Evolutionary conservation across 371 early-diverging fungal genomes (phyloP), one percentile per base, ranked within the genome.

Genomic region (Apophysomyces ossiformis): DNA sequence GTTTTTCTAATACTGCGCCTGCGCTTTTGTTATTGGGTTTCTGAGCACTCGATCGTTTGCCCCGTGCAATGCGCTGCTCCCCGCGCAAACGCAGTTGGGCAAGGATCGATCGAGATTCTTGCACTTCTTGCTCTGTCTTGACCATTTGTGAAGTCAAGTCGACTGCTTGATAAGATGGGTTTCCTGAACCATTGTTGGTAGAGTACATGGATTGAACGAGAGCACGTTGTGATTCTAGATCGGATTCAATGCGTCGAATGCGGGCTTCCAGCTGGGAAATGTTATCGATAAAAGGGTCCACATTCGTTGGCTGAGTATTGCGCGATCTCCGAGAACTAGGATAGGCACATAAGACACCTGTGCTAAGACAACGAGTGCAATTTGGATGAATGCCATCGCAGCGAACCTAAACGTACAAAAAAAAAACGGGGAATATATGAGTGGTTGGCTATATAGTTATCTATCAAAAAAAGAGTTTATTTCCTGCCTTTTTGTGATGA

Each of bases 231-330:
- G 63, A 61, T 35, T 74, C 78, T 18, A 81, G 66, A 65, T 78
- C 78, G n/a, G 65, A 63, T 43, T 81, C 81, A 32, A 81, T 81
- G 0, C 69, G 72, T n/a, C 73, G 69, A 11, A 81, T 81, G 15
- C 73, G 66, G 15, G 69, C 74, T 61, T 78, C 81, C 12, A 81
- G 56, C 9, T 76, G 78, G 4, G 81, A 81, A 5, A 81, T 50
- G 50, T 81, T 81, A 46, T 81, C 71, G 59, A 81, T 78, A 57
- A 81, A 81, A 1, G 81, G 81, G 38, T 81, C 81, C 2, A 81
- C 76, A 57, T 74, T 78, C 12, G 81, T 72, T 0, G 81, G 76
- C 35, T 81, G 81, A 2, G 76, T 76, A 9, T 73, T 81, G n/a
- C 81, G 68, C 16, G 81, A 76, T 16, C 81, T 66, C 56, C 81